phyloP scores from a whole-genome alignment of 2,329 filamentous ascomycete species.

The Verticillium tricorpus region DNA sequence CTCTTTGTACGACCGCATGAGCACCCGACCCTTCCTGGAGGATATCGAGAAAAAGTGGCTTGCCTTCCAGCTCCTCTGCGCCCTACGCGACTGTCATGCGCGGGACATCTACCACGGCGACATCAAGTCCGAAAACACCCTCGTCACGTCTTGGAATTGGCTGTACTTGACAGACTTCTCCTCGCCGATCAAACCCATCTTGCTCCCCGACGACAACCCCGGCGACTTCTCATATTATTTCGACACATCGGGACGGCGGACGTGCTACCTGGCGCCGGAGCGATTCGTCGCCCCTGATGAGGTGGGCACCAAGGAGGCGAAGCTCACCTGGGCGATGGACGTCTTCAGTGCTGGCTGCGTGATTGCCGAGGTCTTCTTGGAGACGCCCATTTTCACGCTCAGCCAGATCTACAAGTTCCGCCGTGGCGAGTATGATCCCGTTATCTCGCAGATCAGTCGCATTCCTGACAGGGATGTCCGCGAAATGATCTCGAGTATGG shows the following conservation, averaged over 20 bases:
- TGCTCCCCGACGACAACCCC: slow-evolving; percentile 92
- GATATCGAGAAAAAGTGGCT: slow-evolving; percentile 99
- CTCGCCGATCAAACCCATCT: slow-evolving; percentile 88
- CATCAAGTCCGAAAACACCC: slow-evolving; percentile 95
- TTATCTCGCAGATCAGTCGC: slow-evolving; percentile 72
- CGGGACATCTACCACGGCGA: slow-evolving; percentile 92
- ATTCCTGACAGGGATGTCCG: slow-evolving; percentile 85
- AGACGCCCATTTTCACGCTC: slow-evolving; percentile 94
- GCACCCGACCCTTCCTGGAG: slow-evolving; percentile 92
- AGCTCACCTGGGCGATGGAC: slow-evolving; percentile 91
- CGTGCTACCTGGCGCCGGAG: slow-evolving; percentile 93
- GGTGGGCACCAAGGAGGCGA: slow-evolving; percentile 53
- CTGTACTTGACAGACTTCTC: slow-evolving; percentile 97
- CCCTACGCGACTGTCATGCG: slow-evolving; percentile 84
- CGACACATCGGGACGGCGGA: slow-evolving; percentile 84
- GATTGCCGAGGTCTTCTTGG: slow-evolving; percentile 92
- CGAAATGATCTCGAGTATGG: slow-evolving; percentile 92
- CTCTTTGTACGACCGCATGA: slow-evolving; percentile 94
- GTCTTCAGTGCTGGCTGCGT: slow-evolving; percentile 96
- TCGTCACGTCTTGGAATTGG: slow-evolving; percentile 99
- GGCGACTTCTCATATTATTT: slow-evolving; percentile 98
- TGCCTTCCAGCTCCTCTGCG: slow-evolving; percentile 90
- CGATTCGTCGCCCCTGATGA: slow-evolving; percentile 74
- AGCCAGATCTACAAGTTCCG: slow-evolving; percentile 95
- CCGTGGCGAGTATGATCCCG: slow-evolving; percentile 86